Percentiles rank a stretch among this genome's conserved stretches.
Conservation (phyloP, 2,329 filamentous ascomycete species). For the Alternaria conjuncta region DNA sequence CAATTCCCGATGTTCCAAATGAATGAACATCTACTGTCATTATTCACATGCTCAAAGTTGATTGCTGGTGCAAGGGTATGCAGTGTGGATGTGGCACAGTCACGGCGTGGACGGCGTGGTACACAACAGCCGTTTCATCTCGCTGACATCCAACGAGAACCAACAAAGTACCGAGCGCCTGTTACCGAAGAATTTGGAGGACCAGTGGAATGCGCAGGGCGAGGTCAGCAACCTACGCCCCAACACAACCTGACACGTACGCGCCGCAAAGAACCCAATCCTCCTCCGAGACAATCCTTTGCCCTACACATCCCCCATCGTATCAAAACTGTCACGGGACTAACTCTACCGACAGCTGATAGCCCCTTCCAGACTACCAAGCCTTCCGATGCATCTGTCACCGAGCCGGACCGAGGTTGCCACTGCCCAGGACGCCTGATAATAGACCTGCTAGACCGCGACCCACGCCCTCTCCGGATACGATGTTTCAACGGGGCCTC, state of each 20-base stretch:
- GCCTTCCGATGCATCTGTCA: not conserved
- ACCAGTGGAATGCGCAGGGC: not conserved
- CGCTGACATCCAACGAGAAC: not conserved
- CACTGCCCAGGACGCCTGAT: not conserved
- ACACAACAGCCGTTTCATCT: slow-evolving; percentile 11
- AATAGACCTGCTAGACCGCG: slow-evolving; percentile 15
- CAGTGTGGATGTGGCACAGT: slow-evolving; percentile 12
- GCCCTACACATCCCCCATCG: not conserved
- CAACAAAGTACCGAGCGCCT: not conserved
- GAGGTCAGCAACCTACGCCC: not conserved
- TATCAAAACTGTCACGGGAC: not conserved
- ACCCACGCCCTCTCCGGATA: slow-evolving; percentile 2
- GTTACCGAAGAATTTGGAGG: not conserved
- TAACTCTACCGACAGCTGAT: slow-evolving; percentile 8
- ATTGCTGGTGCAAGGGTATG: not conserved
- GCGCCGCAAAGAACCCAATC: not conserved
- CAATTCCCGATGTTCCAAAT: not conserved
- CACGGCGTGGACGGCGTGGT: not conserved
- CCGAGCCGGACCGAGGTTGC: not conserved
- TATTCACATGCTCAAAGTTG: not conserved
- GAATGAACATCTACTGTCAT: not conserved
- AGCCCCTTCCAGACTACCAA: slow-evolving; percentile 18
- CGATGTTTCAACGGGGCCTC: slow-evolving; percentile 17
- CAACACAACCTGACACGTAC: not conserved
- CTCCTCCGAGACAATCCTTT: not conserved